These are phyloP conservation scores for Arthrinium phaeospermum DNA, from an alignment of 2,329 filamentous ascomycete species.

Conservation along the genomic window DNA sequence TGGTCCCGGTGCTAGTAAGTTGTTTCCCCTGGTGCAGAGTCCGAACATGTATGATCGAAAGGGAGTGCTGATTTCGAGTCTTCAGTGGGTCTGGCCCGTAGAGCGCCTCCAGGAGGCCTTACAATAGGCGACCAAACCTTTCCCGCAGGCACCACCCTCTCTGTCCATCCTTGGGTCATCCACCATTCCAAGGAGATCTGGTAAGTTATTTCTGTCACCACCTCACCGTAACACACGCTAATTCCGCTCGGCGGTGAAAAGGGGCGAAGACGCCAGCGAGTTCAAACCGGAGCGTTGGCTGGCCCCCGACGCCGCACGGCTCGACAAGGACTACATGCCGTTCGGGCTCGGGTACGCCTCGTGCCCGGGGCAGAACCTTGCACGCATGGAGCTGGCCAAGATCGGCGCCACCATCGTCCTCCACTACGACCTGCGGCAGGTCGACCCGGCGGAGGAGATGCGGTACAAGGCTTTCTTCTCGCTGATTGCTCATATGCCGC, in stretches of 20 bases:
- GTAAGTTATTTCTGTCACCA: neutral
- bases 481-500: slow-evolving; percentile 17
- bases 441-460: slow-evolving; percentile 24
- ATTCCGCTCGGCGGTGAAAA: neutral
- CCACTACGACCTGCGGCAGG: slow-evolving; percentile 28
- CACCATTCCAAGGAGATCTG: slow-evolving; percentile 24
- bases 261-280: slow-evolving; percentile 22
- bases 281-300: slow-evolving; percentile 28
- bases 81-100: slow-evolving; percentile 25
- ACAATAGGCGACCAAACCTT: slow-evolving; percentile 23
- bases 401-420: slow-evolving; percentile 28
- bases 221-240: neutral
- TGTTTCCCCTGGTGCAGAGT: neutral
- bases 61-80: slow-evolving; percentile 22
- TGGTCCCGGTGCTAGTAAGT: slow-evolving; percentile 3
- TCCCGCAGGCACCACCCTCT: slow-evolving; percentile 23
- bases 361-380: slow-evolving; percentile 29
- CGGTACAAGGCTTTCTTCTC: slow-evolving; percentile 18
- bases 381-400: slow-evolving; percentile 28
- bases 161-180: slow-evolving; percentile 24
- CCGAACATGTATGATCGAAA: neutral
- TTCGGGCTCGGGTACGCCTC: slow-evolving; percentile 25
- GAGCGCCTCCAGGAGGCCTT: slow-evolving; percentile 25
- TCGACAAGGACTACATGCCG: slow-evolving; percentile 25
- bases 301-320: neutral